These are phyloP conservation scores for Gossypium trilobum DNA, from an alignment of 441 rosid species.

Conservation along the genomic window DNA sequence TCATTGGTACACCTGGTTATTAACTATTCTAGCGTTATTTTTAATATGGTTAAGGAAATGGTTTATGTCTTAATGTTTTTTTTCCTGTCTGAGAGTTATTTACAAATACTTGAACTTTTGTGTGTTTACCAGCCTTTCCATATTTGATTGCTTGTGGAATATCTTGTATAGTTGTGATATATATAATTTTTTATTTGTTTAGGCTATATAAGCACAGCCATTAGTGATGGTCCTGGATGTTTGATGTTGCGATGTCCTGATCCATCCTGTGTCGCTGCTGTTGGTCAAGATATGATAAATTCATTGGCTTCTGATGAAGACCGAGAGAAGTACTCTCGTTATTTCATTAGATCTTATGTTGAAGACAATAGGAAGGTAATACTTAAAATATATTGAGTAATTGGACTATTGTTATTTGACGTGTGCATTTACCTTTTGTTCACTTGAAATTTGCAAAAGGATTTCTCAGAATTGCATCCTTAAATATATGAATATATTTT, in stretches of 20 bases:
- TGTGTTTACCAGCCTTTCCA: neutral
- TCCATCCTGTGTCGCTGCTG: slow-evolving; percentile 55
- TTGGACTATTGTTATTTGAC: neutral
- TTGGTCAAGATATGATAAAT: slow-evolving; percentile 54
- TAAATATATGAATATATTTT: neutral
- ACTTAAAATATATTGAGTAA: neutral
- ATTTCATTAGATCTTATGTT: slow-evolving; percentile 61
- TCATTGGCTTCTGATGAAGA: slow-evolving; percentile 41
- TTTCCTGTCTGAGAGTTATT: neutral
- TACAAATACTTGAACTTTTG: neutral
- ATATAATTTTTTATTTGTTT: slow-evolving; percentile 11
- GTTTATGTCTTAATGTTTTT: neutral
- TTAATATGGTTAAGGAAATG: neutral
- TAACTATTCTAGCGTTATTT: neutral
- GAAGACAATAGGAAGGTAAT: slow-evolving; percentile 66
- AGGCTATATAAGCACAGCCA: slow-evolving; percentile 60
- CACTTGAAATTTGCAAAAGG: neutral
- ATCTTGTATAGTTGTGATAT: neutral
- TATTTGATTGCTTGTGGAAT: neutral
- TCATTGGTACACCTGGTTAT: neutral
- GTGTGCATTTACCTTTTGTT: neutral
- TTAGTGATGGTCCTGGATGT: slow-evolving; percentile 74
- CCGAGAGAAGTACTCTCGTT: slow-evolving; percentile 38
- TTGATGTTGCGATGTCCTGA: slow-evolving; percentile 63
- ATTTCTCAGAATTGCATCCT: neutral